A percentile compares a stretch with the other conserved stretches of the same genome.
Evolutionary conservation across 768 basidiomycete genomes (phyloP).

Genomic region (Filobasidium floriforme): DNA sequence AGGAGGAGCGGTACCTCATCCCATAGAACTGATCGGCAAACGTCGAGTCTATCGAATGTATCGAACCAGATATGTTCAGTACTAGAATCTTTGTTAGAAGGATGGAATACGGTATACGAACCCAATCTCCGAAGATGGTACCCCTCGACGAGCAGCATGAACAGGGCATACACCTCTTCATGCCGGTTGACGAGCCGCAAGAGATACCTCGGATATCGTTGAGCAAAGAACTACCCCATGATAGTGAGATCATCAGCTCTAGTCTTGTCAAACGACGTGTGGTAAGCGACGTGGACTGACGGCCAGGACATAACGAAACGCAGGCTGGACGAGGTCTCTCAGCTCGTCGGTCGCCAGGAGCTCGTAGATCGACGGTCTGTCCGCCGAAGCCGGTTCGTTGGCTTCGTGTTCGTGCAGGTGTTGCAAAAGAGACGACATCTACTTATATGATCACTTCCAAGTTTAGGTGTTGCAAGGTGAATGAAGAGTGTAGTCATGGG

Average conservation of each 20-base stretch:
- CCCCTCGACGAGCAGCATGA: constrained; percentile 83
- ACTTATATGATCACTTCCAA: no score
- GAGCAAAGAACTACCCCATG: constrained; percentile 70
- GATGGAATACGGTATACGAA: no score
- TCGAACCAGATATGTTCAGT: neutral
- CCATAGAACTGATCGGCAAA: constrained; percentile 97
- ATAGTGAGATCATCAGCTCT: neutral
- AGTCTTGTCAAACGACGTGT: no score
- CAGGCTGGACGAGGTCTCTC: constrained; percentile 82
- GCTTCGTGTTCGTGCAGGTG: constrained; percentile 4
- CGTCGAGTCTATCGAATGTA: constrained; percentile 62
- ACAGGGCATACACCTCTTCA: constrained; percentile 85
- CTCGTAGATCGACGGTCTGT: constrained; percentile 60
- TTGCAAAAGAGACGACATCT: constrained; percentile 9
- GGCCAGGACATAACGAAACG: constrained; percentile 84
- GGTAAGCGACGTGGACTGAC: constrained; percentile 59
- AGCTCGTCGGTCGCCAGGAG: constrained; percentile 90
- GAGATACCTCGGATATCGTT: constrained; percentile 86
- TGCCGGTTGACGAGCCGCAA: constrained; percentile 84
- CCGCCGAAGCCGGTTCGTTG: constrained; percentile 16
- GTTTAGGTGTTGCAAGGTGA: no score
- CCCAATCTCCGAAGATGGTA: constrained; percentile 83
- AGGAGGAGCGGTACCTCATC: constrained; percentile 42
- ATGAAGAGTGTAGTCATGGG: no score
- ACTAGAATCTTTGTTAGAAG: no score